Evolutionary conservation across 768 basidiomycete genomes (phyloP).

Genomic region (Mycena galopus): DNA sequence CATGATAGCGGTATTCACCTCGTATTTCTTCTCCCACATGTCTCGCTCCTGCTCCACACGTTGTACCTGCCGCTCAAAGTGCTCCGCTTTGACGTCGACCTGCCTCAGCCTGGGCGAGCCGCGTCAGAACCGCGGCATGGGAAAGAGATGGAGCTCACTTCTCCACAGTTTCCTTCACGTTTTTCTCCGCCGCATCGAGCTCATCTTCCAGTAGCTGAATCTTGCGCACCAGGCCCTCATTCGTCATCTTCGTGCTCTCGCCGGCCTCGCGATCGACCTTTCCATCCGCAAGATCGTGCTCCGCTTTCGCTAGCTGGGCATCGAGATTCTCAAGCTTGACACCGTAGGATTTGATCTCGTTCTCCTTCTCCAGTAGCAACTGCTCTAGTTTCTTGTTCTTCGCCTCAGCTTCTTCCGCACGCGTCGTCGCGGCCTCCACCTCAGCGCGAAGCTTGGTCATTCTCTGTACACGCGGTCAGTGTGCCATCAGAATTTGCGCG

Average conservation of each 20-base stretch:
- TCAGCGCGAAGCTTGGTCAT: constrained; percentile 83
- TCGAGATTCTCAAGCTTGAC: constrained; percentile 80
- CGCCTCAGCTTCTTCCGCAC: constrained; percentile 90
- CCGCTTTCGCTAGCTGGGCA: constrained; percentile 76
- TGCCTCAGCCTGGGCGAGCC: constrained; percentile 79
- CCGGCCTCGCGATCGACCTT: constrained; percentile 78
- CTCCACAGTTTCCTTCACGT: constrained; percentile 95
- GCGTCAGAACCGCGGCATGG: constrained; percentile 29
- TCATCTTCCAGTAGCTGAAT: constrained; percentile 95
- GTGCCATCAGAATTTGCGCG: background rate
- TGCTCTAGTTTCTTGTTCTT: constrained; percentile 87
- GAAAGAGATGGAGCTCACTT: constrained; percentile 72
- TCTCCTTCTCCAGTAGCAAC: constrained; percentile 81
- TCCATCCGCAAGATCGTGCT: constrained; percentile 71
- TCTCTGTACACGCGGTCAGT: constrained; percentile 61
- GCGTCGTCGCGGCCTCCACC: constrained; percentile 82
- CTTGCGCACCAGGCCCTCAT: constrained; percentile 84
- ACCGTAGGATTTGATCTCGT: constrained; percentile 84
- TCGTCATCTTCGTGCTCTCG: constrained; percentile 76
- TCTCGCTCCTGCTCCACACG: constrained; percentile 93
- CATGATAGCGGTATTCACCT: constrained; percentile 64
- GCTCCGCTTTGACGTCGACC: constrained; percentile 98
- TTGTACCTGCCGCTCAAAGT: constrained; percentile 93
- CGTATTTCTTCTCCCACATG: constrained; percentile 93
- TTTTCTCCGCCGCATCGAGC: constrained; percentile 95